Conservation (phyloP, 2,329 filamentous ascomycete species). For the Purpureocillium lavendulum region DNA sequence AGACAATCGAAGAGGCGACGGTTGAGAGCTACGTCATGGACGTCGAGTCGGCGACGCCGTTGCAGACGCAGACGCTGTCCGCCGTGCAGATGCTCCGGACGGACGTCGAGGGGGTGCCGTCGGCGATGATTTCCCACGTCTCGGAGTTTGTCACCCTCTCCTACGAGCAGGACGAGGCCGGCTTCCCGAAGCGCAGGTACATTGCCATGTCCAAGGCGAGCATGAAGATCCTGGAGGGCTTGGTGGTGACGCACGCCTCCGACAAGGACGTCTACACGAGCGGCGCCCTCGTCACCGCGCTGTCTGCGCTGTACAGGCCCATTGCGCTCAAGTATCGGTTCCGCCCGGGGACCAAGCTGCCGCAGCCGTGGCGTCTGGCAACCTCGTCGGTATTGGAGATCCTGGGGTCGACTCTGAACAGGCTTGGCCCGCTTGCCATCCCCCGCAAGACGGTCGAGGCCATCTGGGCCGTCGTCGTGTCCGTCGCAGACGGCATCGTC, state of each 20-base stretch:
- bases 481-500: constrained; percentile 60
- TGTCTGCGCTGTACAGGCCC: constrained; percentile 60
- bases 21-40: constrained; percentile 62
- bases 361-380: constrained; percentile 71
- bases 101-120: constrained; percentile 55
- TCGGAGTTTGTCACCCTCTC: constrained; percentile 65
- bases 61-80: constrained; percentile 64
- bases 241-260: constrained; percentile 50
- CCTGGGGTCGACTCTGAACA: constrained; percentile 55
- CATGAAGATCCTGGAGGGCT: constrained; percentile 59
- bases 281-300: constrained; percentile 54
- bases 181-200: constrained; percentile 59
- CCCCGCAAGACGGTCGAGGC: constrained; percentile 36
- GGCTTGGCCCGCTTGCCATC: constrained; percentile 41
- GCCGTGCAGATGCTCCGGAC: constrained; percentile 60
- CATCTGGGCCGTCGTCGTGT: constrained; percentile 65
- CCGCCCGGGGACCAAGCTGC: constrained; percentile 59
- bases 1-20: constrained; percentile 63
- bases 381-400: constrained; percentile 64
- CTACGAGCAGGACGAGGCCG: constrained; percentile 38
- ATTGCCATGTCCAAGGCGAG: constrained; percentile 81
- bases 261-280: constrained; percentile 63
- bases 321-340: constrained; percentile 78
- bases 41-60: constrained; percentile 60
- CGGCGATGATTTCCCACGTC: constrained; percentile 60